phyloP scores from a whole-genome alignment of 2,329 filamentous ascomycete species.

The Ceratocystis eucalypticola region DNA sequence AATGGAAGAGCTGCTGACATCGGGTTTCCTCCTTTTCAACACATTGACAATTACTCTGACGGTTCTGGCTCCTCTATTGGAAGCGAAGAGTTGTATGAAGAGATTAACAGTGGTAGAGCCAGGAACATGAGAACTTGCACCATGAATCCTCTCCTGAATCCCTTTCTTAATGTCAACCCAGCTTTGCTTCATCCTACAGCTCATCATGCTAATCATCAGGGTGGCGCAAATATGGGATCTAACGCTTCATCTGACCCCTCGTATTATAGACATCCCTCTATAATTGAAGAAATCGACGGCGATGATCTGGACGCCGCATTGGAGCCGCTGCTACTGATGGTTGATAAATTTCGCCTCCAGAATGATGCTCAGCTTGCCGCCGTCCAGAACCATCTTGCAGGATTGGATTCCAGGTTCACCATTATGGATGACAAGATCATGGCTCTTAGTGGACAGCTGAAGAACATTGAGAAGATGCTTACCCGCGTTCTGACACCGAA shows the following conservation, averaged over 20 bases:
- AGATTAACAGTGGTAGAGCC: background rate
- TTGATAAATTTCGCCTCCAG: conserved; percentile 4
- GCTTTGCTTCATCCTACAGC: background rate
- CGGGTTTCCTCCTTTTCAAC: background rate
- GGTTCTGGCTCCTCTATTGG: too few relatives aligned
- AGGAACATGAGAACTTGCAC: background rate
- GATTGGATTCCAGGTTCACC: background rate
- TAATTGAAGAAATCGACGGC: background rate
- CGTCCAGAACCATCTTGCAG: background rate
- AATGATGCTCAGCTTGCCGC: background rate
- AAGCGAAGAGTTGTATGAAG: background rate
- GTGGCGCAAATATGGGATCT: too few relatives aligned
- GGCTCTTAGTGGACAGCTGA: background rate
- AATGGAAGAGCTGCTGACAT: background rate
- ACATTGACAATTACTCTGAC: too few relatives aligned
- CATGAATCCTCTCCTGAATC: background rate
- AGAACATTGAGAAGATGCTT: conserved; percentile 2
- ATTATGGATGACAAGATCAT: background rate
- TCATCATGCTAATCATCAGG: background rate
- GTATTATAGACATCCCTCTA: background rate
- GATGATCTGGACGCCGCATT: background rate
- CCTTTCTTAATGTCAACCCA: background rate
- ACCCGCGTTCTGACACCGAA: background rate
- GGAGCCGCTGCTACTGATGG: background rate
- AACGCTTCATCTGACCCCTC: background rate